These are phyloP conservation scores for Moesziomyces sp. DNA, from an alignment of 1,284 basidiomycete species.

Conservation along the genomic window DNA sequence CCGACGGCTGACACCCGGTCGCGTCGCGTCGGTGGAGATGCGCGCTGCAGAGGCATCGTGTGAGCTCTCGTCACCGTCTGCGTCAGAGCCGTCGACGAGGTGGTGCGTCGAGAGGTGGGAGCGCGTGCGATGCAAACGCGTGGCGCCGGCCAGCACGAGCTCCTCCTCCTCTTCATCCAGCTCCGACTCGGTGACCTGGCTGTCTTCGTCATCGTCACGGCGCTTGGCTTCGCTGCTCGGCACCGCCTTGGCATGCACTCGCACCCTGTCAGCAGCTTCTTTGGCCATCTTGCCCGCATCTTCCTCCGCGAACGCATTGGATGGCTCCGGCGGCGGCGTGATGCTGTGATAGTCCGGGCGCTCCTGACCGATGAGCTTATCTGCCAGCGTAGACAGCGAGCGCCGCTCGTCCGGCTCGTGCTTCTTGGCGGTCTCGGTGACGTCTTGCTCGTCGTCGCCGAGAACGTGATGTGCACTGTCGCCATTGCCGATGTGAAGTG, in stretches of 20 bases:
- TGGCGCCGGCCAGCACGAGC: slow-evolving; percentile 46
- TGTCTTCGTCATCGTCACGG: slow-evolving; percentile 23
- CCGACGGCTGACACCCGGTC: slow-evolving; percentile 16
- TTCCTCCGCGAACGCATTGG: slow-evolving; percentile 7
- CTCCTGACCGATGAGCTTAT: slow-evolving; percentile 35
- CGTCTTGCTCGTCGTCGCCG: slow-evolving; percentile 30
- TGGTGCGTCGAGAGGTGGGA: slow-evolving; percentile 39
- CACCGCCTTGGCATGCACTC: slow-evolving; percentile 27
- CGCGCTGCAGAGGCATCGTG: neutral
- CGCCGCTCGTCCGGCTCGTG: slow-evolving; percentile 1
- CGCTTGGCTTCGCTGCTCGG: neutral
- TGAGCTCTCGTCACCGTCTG: slow-evolving; percentile 2
- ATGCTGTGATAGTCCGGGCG: slow-evolving; percentile 38
- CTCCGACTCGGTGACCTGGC: slow-evolving; percentile 49
- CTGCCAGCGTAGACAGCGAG: slow-evolving; percentile 8
- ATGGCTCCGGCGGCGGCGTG: slow-evolving; percentile 29
- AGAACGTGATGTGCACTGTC: slow-evolving; percentile 19
- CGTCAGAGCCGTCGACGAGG: slow-evolving; percentile 4
- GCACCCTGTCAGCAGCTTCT: slow-evolving; percentile 18
- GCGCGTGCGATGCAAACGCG: slow-evolving; percentile 43
- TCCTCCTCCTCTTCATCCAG: slow-evolving; percentile 51
- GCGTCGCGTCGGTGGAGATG: neutral
- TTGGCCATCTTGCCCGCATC: slow-evolving; percentile 12
- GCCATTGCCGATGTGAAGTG: neutral
- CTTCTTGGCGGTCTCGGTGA: slow-evolving; percentile 9